Percentiles rank a stretch among this genome's conserved stretches.
Conservation (phyloP, 208 protist species). For the Crithidia acanthocephali region DNA sequence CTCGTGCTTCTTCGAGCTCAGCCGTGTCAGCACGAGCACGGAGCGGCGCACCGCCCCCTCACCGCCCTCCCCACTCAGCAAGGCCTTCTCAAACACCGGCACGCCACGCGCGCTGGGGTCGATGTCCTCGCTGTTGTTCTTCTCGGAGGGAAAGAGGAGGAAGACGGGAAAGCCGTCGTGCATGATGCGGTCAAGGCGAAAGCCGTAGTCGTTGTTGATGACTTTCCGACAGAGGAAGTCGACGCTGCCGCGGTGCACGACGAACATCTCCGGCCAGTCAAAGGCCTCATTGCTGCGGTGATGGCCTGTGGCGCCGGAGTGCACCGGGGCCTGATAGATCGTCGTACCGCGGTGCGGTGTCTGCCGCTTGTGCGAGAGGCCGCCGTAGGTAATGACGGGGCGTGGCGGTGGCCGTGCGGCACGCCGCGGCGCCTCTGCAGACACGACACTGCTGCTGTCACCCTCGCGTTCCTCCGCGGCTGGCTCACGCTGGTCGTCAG, state of each 20-base stretch:
- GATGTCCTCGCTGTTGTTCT: conserved; percentile 42
- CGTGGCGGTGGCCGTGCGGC: not conserved
- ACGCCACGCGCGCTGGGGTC: conserved; percentile 39
- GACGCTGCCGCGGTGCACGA: conserved; percentile 68
- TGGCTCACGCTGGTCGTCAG: too few species aligned
- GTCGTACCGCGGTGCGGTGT: conserved; percentile 45
- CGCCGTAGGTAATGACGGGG: not conserved
- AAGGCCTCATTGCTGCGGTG: conserved; percentile 70
- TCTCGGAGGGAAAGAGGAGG: conserved; percentile 59
- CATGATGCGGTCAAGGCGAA: conserved; percentile 68
- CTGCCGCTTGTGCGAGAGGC: conserved; percentile 39
- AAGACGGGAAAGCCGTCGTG: conserved; percentile 72
- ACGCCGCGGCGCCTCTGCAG: not conserved
- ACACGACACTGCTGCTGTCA: not conserved
- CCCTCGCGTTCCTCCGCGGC: too few species aligned
- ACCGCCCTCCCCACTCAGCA: conserved; percentile 48
- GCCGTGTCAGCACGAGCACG: conserved; percentile 49
- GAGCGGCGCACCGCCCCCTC: conserved; percentile 21
- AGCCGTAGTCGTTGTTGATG: conserved; percentile 65
- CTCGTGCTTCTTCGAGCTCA: conserved; percentile 35
- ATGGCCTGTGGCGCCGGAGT: conserved; percentile 20
- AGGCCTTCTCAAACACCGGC: conserved; percentile 50
- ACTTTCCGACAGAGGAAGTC: conserved; percentile 59
- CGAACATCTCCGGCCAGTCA: conserved; percentile 60
- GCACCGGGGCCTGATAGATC: conserved; percentile 38